Base-by-base conservation (phyloP, 768 basidiomycete genomes). In the Asterophora parasitica region DNA sequence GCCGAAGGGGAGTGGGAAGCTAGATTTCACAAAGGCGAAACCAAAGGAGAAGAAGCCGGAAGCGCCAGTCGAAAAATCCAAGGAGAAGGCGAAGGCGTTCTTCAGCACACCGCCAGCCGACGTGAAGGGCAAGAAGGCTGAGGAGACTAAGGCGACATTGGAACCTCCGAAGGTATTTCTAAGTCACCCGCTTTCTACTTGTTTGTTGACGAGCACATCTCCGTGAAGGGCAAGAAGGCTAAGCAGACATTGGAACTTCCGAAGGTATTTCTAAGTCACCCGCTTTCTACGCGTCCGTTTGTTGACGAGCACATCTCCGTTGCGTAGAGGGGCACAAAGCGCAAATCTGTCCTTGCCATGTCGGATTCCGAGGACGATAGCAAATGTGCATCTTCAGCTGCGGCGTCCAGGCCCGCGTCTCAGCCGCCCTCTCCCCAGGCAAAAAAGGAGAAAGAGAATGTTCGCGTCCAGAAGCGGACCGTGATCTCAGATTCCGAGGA, bases 401-500 rank as follows among this genome's bases (percentile, higher is more conserved):
- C 47, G 15, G 23, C 38, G 36, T 37, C 44, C 13, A 47, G 17
- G 44, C 39, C 32, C 34, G 23, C 44, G 15, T 49, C 50, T n/a
- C 36, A 44, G 32, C 50, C 26, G 12, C 42, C 48, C 19, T 39
- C 44, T n/a, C 3, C 23, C 3, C 23, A 23, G 23, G 6, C 23
- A 3, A 23, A 23, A 23, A 46, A 15, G 47, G 45, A 46, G 16
- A 56, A 57, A 33, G 57, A 52, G 12, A 58, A 52, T 8, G 58
- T 65, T 20, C 70, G 72, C 20, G 58, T 78, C 32, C 76, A 74
- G 58, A 78, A 71, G 41, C 70, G 70, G 3, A 68, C 74, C 15
- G 57, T 83, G 8, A 36, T 82, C 11, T 85, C 84, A 0, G 86
- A 88, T 46, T 79, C 82, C 3, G 82, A 83, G 19, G 83, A 79